Conservation (phyloP, 2,329 filamentous ascomycete genomes). For the Coccinonectria pachysandricola region DNA sequence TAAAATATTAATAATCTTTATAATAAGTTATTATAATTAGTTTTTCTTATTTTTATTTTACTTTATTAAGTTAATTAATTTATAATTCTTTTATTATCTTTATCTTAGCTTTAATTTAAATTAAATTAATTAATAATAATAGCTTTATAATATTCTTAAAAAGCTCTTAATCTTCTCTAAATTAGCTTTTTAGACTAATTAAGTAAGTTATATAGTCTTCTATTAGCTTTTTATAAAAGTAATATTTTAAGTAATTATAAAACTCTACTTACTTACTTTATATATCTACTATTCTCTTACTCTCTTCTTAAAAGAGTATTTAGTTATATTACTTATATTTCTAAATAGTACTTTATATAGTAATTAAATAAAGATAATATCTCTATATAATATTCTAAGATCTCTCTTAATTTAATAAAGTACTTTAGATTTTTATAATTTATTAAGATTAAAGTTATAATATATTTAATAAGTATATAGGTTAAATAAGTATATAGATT, state of each 20-base stretch:
- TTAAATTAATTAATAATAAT: too few relatives aligned
- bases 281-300: not conserved
- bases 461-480: conserved; percentile 1
- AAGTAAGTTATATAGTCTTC: not conserved
- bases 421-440: conserved; percentile 7
- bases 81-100: too few relatives aligned
- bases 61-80: too few relatives aligned
- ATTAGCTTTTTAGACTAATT: not conserved
- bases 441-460: conserved; percentile 4
- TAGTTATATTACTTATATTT: not conserved
- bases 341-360: not conserved
- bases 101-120: too few relatives aligned
- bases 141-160: too few relatives aligned
- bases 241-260: not conserved
- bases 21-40: not conserved
- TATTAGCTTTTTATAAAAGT: too few relatives aligned
- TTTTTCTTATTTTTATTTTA: too few relatives aligned
- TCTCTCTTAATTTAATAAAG: too few relatives aligned
- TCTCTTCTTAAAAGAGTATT: not conserved
- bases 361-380: conserved; percentile 1
- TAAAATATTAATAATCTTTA: not conserved
- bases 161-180: not conserved
- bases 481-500: conserved; percentile 1
- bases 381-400: conserved; percentile 1
- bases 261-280: not conserved